Evolutionary conservation across 2,329 filamentous ascomycete species (phyloP).

Genomic region (Mycosphaerella arachidis): DNA sequence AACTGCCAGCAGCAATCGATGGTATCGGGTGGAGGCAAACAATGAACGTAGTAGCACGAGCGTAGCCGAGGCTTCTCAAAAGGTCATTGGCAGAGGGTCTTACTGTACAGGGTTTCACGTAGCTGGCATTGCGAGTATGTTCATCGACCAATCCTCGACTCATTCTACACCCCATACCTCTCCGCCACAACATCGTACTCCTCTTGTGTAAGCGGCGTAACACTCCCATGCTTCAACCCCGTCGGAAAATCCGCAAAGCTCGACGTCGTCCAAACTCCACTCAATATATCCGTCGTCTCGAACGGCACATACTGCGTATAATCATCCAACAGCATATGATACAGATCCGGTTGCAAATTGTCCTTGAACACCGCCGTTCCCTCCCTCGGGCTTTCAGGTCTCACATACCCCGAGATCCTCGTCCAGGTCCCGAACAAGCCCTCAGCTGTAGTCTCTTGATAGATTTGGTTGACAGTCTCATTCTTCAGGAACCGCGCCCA

Average conservation of each 20-base stretch:
- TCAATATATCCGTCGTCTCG: conserved; percentile 41
- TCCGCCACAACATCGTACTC: conserved; percentile 40
- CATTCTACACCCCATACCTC: not conserved
- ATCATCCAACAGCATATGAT: conserved; percentile 52
- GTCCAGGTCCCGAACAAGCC: conserved; percentile 52
- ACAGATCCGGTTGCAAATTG: conserved; percentile 25
- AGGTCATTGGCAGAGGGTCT: no score
- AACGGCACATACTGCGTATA: conserved; percentile 45
- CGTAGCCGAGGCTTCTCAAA: no score
- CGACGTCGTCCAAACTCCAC: conserved; percentile 47
- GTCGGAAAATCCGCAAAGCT: conserved; percentile 42
- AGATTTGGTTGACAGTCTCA: conserved; percentile 50
- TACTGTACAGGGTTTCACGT: no score
- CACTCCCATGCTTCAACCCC: conserved; percentile 50
- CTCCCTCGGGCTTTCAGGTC: conserved; percentile 27
- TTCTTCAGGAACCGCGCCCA: conserved; percentile 55
- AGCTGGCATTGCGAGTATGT: no score
- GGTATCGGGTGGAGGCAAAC: no score
- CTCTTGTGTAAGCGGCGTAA: conserved; percentile 45
- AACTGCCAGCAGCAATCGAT: no score
- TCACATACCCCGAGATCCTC: not conserved
- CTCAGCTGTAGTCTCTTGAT: conserved; percentile 45
- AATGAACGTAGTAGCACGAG: no score
- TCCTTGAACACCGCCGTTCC: conserved; percentile 41
- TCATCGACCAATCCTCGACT: not conserved